A percentile compares a stretch with the other conserved stretches of the same genome.
Evolutionary conservation across 495 filamentous ascomycete genomes (phyloP).

Genomic region (Recurvomyces mirabilis): DNA sequence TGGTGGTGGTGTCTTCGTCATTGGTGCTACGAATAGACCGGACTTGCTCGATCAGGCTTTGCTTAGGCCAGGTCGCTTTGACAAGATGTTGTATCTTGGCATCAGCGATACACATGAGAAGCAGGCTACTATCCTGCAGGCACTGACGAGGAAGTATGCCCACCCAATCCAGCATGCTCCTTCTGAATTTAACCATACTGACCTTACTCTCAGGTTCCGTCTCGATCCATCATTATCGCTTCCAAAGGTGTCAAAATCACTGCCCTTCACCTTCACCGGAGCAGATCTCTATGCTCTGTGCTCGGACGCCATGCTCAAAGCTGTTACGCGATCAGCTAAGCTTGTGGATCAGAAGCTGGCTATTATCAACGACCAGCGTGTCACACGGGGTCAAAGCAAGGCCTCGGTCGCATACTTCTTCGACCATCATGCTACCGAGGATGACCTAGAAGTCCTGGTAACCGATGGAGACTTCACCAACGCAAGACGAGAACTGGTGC

Average conservation of each 20-base stretch:
- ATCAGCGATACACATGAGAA: slow-evolving; percentile 95
- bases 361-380: slow-evolving; percentile 37
- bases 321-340: slow-evolving; percentile 80
- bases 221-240: slow-evolving; percentile 69
- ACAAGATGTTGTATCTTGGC: slow-evolving; percentile 97
- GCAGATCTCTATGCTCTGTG: slow-evolving; percentile 94
- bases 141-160: slow-evolving; percentile 78
- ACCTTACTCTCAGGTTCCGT: slow-evolving; percentile 49
- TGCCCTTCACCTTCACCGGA: slow-evolving; percentile 95
- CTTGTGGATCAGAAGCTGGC: slow-evolving; percentile 77
- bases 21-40: slow-evolving; percentile 90
- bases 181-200: background rate
- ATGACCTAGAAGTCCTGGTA: slow-evolving; percentile 77
- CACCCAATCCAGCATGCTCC: background rate
- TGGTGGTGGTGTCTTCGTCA: slow-evolving; percentile 86
- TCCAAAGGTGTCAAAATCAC: slow-evolving; percentile 53
- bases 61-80: slow-evolving; percentile 83
- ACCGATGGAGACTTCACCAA: slow-evolving; percentile 74
- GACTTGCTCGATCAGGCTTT: slow-evolving; percentile 88
- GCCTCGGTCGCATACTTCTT: slow-evolving; percentile 88
- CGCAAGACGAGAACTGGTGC: slow-evolving; percentile 76
- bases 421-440: slow-evolving; percentile 72
- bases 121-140: slow-evolving; percentile 87
- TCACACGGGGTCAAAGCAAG: slow-evolving; percentile 28
- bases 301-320: slow-evolving; percentile 97